Conservation (phyloP, 306 rosid genomes). For the Vigna radiata region DNA sequence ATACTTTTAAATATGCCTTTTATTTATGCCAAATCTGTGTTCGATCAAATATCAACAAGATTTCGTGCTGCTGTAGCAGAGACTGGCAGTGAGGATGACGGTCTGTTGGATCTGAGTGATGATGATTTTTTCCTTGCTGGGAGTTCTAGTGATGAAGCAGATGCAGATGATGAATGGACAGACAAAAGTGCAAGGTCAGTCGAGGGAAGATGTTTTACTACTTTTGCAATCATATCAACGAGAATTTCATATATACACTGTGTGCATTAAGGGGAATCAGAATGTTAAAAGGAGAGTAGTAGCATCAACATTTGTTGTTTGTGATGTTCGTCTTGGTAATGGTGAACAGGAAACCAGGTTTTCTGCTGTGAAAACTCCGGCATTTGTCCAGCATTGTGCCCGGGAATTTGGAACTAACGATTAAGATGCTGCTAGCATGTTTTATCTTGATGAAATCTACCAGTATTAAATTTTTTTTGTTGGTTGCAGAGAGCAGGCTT, state of each 20-base stretch:
- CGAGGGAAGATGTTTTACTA: conserved; percentile 29
- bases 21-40: conserved; percentile 7
- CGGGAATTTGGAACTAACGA: conserved; percentile 18
- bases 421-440: conserved; percentile 20
- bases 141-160: conserved; percentile 95
- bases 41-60: conserved; percentile 4
- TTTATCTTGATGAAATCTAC: conserved; percentile 18
- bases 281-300: conserved; percentile 10
- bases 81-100: conserved; percentile 99
- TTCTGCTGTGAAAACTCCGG: conserved; percentile 9
- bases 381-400: neutral
- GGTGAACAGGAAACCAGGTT: conserved; percentile 17
- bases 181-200: conserved; percentile 86
- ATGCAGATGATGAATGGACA: conserved; percentile 99
- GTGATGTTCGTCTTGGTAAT: conserved; percentile 18
- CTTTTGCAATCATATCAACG: conserved; percentile 1
- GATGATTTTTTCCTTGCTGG: conserved; percentile 92
- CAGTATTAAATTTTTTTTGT: neutral
- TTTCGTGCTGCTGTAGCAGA: conserved; percentile 55
- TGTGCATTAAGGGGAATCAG: neutral
- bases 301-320: conserved; percentile 3
- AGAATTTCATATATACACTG: conserved; percentile 4
- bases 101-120: conserved; percentile 91
- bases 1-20: neutral
- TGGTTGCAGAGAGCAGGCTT: conserved; percentile 91